Percentiles rank a stretch among this genome's conserved stretches.
These are phyloP conservation scores for Aspergillus tubingensis DNA, from an alignment of 2,329 filamentous ascomycete species.

Conservation along the genomic window DNA sequence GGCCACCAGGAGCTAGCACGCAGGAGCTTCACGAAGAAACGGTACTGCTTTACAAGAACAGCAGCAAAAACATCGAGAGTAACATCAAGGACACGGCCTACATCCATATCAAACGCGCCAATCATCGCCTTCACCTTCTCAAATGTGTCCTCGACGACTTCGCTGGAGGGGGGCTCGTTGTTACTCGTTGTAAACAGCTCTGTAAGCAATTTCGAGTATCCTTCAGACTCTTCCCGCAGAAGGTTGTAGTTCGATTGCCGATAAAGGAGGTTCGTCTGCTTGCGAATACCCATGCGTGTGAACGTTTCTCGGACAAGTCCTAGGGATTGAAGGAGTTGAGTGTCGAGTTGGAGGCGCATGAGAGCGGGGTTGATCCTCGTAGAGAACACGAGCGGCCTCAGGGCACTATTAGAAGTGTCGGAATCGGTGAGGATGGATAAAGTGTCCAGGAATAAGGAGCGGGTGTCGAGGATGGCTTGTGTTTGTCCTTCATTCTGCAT, in stretches of 20 bases:
- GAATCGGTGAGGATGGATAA: conserved; percentile 76
- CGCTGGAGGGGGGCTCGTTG: conserved; percentile 69
- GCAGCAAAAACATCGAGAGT: conserved; percentile 94
- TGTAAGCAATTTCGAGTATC: conserved; percentile 93
- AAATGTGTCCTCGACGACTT: conserved; percentile 81
- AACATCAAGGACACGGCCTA: conserved; percentile 90
- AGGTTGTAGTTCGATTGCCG: conserved; percentile 97
- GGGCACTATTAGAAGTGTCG: conserved; percentile 58
- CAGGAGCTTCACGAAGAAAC: conserved; percentile 92
- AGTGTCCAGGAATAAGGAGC: conserved; percentile 77
- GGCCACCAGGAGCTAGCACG: conserved; percentile 98
- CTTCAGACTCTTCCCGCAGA: conserved; percentile 90
- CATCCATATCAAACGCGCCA: conserved; percentile 94
- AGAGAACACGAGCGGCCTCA: conserved; percentile 70
- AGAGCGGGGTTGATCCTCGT: conserved; percentile 70
- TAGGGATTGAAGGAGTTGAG: conserved; percentile 70
- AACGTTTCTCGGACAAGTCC: conserved; percentile 86
- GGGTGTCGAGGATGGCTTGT: conserved; percentile 56
- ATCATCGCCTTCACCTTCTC: conserved; percentile 92
- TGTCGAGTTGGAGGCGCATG: conserved; percentile 83
- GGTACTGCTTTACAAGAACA: conserved; percentile 85
- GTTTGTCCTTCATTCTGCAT: conserved; percentile 47
- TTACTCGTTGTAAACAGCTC: conserved; percentile 90
- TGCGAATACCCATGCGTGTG: conserved; percentile 76
- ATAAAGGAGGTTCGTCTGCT: conserved; percentile 90